Evolutionary conservation across 345 rosid species (phyloP).

Genomic region (Populus deltoides): DNA sequence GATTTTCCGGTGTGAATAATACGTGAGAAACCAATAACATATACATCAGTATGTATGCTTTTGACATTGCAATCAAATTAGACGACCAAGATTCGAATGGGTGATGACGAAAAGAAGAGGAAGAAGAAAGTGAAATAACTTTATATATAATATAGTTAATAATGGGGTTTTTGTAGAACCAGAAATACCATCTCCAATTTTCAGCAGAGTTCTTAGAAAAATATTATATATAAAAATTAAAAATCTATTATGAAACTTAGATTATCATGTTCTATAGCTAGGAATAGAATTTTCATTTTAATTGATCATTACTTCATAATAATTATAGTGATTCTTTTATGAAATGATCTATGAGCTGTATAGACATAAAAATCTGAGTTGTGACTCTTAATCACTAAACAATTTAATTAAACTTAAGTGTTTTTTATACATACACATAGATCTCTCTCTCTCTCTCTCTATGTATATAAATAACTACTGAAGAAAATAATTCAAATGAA

Average conservation of each 20-base stretch:
- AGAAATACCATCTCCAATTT: neutral
- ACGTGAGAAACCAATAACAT: no score
- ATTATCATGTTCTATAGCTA: no score
- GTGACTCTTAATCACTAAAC: neutral
- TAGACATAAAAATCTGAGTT: neutral
- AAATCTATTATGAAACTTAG: no score
- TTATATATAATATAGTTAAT: neutral
- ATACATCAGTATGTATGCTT: neutral
- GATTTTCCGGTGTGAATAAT: no score
- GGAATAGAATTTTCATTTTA: no score
- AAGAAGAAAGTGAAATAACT: constrained; percentile 3
- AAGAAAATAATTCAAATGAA: neutral
- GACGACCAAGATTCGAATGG: constrained; percentile 30
- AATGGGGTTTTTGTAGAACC: constrained; percentile 4
- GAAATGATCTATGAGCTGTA: neutral
- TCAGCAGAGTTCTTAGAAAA: no score
- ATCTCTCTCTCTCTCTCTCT: no score
- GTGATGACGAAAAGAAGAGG: neutral
- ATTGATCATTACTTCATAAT: neutral
- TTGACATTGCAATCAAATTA: neutral
- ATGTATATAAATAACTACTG: neutral
- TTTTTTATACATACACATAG: no score
- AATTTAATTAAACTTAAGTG: no score
- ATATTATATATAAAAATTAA: no score
- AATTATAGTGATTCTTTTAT: neutral